Conservation (phyloP, 2,329 filamentous ascomycete genomes). For the Pyrenochaeta sp. region DNA sequence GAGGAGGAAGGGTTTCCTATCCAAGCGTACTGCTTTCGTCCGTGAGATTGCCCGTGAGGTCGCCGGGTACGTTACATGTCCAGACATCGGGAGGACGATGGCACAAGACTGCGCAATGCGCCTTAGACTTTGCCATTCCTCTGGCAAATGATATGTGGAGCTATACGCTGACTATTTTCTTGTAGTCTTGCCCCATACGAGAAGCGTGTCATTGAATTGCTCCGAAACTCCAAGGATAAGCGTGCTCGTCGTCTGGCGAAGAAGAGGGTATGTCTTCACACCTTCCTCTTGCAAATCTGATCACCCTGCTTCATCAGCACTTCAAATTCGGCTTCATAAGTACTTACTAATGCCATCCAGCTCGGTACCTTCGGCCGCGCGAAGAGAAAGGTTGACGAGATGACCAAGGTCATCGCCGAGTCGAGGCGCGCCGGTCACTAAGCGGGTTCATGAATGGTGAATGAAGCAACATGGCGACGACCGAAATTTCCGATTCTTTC, state of each 20-base stretch:
- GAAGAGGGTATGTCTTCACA: slow-evolving; percentile 80
- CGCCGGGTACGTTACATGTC: slow-evolving; percentile 74
- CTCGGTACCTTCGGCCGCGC: slow-evolving; percentile 98
- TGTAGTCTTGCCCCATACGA: slow-evolving; percentile 66
- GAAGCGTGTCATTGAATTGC: slow-evolving; percentile 98
- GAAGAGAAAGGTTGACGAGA: slow-evolving; percentile 99
- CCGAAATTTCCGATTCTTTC: slow-evolving; percentile 45
- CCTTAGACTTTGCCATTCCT: neutral
- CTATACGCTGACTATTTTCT: slow-evolving; percentile 13
- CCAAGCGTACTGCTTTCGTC: slow-evolving; percentile 96
- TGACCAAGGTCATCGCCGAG: slow-evolving; percentile 97
- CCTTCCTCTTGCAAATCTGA: slow-evolving; percentile 4
- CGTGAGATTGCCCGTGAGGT: slow-evolving; percentile 98
- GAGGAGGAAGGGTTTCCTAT: slow-evolving; percentile 92
- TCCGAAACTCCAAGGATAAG: slow-evolving; percentile 99
- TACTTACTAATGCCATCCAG: slow-evolving; percentile 56
- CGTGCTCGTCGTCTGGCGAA: slow-evolving; percentile 98
- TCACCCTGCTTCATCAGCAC: neutral
- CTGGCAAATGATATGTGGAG: neutral
- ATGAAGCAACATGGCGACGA: slow-evolving; percentile 38
- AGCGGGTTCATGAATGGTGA: slow-evolving; percentile 47
- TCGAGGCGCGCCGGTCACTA: slow-evolving; percentile 80
- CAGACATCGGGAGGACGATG: slow-evolving; percentile 1
- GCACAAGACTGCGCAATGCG: slow-evolving; percentile 1
- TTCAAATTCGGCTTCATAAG: neutral